Percentiles rank a stretch among this genome's conserved stretches.
These are phyloP conservation scores for Gliomastix tumulicola DNA, from an alignment of 2,329 filamentous ascomycete genomes.

Conservation along the genomic window DNA sequence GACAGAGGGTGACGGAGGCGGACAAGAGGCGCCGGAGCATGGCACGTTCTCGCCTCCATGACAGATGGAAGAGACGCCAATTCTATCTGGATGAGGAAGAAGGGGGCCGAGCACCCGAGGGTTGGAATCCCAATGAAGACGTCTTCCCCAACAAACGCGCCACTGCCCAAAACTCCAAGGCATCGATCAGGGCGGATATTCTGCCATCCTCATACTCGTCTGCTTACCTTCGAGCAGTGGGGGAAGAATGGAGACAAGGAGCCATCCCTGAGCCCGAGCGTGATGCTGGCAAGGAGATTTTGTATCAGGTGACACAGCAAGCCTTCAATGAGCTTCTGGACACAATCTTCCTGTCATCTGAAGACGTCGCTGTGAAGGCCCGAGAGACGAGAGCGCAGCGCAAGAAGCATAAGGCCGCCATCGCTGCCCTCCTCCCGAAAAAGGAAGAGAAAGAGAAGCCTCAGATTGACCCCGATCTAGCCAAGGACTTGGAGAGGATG, in stretches of 20 bases:
- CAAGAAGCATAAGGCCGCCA: slow-evolving; percentile 37
- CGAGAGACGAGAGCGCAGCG: slow-evolving; percentile 56
- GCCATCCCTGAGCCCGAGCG: slow-evolving; percentile 70
- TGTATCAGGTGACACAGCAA: slow-evolving; percentile 88
- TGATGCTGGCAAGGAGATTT: slow-evolving; percentile 78
- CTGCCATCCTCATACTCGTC: too few relatives aligned
- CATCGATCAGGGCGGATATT: too few relatives aligned
- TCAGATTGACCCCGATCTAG: slow-evolving; percentile 22
- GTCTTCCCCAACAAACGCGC: slow-evolving; percentile 17
- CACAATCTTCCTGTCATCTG: slow-evolving; percentile 72
- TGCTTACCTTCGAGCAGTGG: too few relatives aligned
- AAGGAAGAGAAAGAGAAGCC: slow-evolving; percentile 5
- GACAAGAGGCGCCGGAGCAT: slow-evolving; percentile 31
- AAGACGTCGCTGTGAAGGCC: slow-evolving; percentile 67
- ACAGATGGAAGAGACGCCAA: slow-evolving; percentile 68
- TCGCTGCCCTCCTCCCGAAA: too few relatives aligned
- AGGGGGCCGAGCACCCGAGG: slow-evolving; percentile 56
- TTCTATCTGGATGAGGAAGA: slow-evolving; percentile 87
- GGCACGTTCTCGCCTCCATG: slow-evolving; percentile 50
- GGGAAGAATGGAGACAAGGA: too few relatives aligned
- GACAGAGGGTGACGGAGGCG: slow-evolving; percentile 25
- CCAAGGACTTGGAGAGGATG: slow-evolving; percentile 20
- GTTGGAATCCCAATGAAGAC: slow-evolving; percentile 57
- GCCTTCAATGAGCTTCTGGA: slow-evolving; percentile 91
- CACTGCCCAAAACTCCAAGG: slow-evolving; percentile 30